Percentiles rank a stretch among this genome's conserved stretches.
Evolutionary conservation across 2,329 filamentous ascomycete genomes (phyloP).

Genomic region (Fusarium circinatum): DNA sequence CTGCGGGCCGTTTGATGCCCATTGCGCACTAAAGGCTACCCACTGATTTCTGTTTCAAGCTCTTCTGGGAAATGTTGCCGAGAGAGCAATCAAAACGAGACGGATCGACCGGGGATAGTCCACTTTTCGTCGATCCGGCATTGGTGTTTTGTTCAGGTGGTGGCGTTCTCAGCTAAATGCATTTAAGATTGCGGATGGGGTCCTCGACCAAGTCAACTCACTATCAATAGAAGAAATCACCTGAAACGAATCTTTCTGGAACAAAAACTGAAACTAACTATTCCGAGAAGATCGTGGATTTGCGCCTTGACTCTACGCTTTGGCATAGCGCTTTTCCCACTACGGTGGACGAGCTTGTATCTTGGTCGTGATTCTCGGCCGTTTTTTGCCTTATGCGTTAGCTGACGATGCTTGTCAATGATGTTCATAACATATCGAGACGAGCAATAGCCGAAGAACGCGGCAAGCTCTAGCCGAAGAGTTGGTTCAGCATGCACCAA

Average conservation of each 20-base stretch:
- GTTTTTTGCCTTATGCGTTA: not conserved
- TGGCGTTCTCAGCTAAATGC: slow-evolving; percentile 8
- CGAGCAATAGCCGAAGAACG: not conserved
- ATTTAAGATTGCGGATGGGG: slow-evolving; percentile 18
- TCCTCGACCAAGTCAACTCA: not conserved
- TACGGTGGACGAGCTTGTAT: not conserved
- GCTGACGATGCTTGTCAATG: slow-evolving; percentile 10
- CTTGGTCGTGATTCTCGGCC: not conserved
- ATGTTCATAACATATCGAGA: not conserved
- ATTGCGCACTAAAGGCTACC: not conserved
- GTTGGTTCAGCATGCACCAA: fast-evolving
- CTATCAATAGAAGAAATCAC: slow-evolving; percentile 7
- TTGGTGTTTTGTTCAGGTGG: slow-evolving; percentile 15
- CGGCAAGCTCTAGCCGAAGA: no score
- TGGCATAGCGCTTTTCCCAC: not conserved
- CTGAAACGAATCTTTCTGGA: slow-evolving; percentile 30
- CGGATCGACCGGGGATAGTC: slow-evolving; percentile 14
- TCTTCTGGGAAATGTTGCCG: slow-evolving; percentile 2
- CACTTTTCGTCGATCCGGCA: slow-evolving; percentile 18
- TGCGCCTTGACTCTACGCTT: slow-evolving; percentile 3
- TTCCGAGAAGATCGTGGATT: slow-evolving; percentile 3
- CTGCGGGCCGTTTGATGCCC: slow-evolving; percentile 13
- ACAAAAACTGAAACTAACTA: slow-evolving; percentile 24
- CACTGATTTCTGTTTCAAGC: slow-evolving; percentile 8
- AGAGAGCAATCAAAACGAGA: slow-evolving; percentile 17